Percentiles rank a stretch among this genome's conserved stretches.
These are phyloP conservation scores for Nadsonia starkeyi-henricii DNA, from an alignment of 1,139 yeast genomes.

Conservation along the genomic window DNA sequence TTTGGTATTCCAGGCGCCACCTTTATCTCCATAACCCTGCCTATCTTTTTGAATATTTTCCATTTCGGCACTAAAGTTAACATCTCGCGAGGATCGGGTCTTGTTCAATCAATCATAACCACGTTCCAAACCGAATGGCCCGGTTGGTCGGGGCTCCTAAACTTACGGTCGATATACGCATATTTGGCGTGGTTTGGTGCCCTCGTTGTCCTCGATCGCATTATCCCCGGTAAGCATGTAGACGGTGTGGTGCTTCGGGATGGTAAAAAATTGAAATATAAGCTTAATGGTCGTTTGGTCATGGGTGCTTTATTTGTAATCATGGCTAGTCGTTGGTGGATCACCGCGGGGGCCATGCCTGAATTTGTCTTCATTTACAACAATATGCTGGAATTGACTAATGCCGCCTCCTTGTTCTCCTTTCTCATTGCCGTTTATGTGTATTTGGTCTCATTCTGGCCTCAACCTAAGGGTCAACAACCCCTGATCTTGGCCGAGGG, in stretches of 20 bases:
- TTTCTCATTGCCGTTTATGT: conserved; percentile 48
- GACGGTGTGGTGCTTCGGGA: conserved; percentile 66
- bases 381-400: conserved; percentile 50
- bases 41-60: conserved; percentile 44
- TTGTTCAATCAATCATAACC: background rate
- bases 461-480: conserved; percentile 35
- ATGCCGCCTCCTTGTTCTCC: conserved; percentile 52
- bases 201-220: conserved; percentile 46
- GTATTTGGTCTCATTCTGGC: conserved; percentile 52
- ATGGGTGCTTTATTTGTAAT: conserved; percentile 34
- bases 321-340: conserved; percentile 37
- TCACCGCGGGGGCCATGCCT: conserved; percentile 47
- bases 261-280: conserved; percentile 48
- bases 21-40: conserved; percentile 52
- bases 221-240: conserved; percentile 59
- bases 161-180: conserved; percentile 38
- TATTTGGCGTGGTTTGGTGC: conserved; percentile 65
- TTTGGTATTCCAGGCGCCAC: conserved; percentile 65
- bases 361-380: conserved; percentile 66
- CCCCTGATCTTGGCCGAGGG: conserved; percentile 69
- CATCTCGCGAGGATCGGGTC: too few species aligned
- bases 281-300: conserved; percentile 65
- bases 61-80: conserved; percentile 26
- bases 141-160: conserved; percentile 12
- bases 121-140: background rate